Evolutionary conservation across 2,329 filamentous ascomycete species (phyloP), one percentile per base, ranked within the genome.

Genomic region (Sclerotinia glacialis): DNA sequence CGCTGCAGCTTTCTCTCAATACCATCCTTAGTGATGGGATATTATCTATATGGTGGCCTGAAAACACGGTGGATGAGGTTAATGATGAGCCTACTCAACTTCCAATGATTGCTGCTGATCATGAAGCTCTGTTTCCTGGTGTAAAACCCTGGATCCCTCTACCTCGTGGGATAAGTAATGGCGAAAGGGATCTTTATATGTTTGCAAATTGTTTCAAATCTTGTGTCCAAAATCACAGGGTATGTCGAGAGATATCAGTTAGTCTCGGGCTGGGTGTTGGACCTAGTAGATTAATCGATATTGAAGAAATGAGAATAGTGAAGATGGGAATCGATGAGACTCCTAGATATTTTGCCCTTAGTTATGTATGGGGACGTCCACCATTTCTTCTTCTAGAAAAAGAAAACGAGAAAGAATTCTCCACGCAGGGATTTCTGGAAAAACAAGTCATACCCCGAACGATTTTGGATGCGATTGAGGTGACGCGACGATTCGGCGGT

Each of bases 331-430:
- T 44, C 1, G 9, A 58, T 46, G 55, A 31, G 23, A 28, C 3
- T 12, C 55, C 55, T 14, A 46, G 12, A 53, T 71, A 71, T 46
- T 54, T 69, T 14, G 54, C 67, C 23, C 58, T 71, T 28, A 65
- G 56, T 53, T 64, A 71, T 56, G 67, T 66, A 23, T 71, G 67
- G 69, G 70, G 70, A 50, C 34, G 46, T 16, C 23, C 47, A 58
- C 53, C 18, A 64, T 26, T 54, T 31, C 50, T 60, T 50, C 62
- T 64, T 16, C 56, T 65, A 31, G 28, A 47, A 5, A 62, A 34
- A 18, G n/a, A 28, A 5, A 26, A 68, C 49, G 55, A 59, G n/a
- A 3, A 4, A 7, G 18, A 16, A 18, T 46, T 46, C 12, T 59
- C 40, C 6, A 59, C 11, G 0, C 23, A 18, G 28, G 55, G 55